Base-by-base conservation (phyloP, 2,329 filamentous ascomycete species). In the Paracamarosporium sp. region DNA sequence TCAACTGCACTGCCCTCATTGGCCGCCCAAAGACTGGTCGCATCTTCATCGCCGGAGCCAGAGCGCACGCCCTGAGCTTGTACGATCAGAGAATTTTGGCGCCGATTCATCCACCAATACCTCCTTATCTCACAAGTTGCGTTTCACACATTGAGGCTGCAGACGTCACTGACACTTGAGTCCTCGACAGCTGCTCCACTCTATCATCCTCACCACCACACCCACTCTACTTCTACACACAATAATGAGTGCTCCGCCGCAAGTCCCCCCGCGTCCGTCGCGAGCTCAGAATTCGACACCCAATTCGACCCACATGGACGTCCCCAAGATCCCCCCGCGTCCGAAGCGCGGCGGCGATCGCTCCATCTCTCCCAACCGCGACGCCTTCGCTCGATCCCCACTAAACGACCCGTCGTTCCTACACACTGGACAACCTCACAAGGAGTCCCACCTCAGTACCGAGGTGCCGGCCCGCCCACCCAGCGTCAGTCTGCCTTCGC, bases 361-460 rank as follows among this genome's bases (percentile, higher is more conserved):
- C 76, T 91, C 92, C 28, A 76, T 88, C 61, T 96, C 92, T 54
- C 92, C 92, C 41, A 85, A 87, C 66, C 87, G 89, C 66, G 89
- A 92, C 68, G 88, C 89, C 68, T 97, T 90, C 75, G 91, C 92
- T 33, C 92, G 87, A 50, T 97, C 93, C 51, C 94, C 94, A 8
- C 82, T 97, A 69, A 95, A 94, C 74, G 90, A 92, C 69, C 85
- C 81, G 55, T 76, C 80, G 9, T 86, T 89, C 58, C 76, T 81
- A 76, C 65, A 79, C 68, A 67, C 73, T 68, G 71, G 68, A 50
- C 65, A 65, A 41, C 63, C 70, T 25, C 59, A 54, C 17, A 76
- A 73, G 56, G 75, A 72, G 44, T 69, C 65, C 62, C 71, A 69
- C 51, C 74, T 76, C 35, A 74, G 72, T 47, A 66, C 67, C 17